These are phyloP conservation scores for Pseudogymnoascus sp. DNA, from an alignment of 2,329 filamentous ascomycete genomes.

Conservation along the genomic window DNA sequence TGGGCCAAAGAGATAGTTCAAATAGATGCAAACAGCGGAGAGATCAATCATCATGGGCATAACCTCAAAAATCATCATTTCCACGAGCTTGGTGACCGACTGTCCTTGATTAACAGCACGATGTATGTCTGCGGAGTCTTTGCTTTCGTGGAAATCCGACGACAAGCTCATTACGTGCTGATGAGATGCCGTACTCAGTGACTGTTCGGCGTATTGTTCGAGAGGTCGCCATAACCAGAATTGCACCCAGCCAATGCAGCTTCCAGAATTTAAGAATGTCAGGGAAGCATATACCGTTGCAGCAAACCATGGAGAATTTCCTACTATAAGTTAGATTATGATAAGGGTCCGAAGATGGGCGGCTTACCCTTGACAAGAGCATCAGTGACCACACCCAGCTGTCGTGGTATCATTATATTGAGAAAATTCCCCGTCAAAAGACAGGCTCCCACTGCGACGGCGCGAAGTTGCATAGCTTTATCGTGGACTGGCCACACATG, in stretches of 20 bases:
- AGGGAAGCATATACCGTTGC: constrained; percentile 44
- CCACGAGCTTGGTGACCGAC: constrained; percentile 51
- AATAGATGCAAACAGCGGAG: constrained; percentile 50
- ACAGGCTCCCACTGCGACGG: constrained; percentile 59
- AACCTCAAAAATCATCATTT: constrained; percentile 52
- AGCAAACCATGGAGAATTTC: constrained; percentile 43
- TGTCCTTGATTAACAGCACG: constrained; percentile 58
- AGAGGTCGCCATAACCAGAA: constrained; percentile 47
- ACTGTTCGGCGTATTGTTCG: constrained; percentile 49
- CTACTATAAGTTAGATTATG: constrained; percentile 15
- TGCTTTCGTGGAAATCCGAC: constrained; percentile 63
- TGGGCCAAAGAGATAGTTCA: constrained; percentile 55
- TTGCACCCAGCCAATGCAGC: constrained; percentile 44
- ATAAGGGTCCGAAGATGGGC: not conserved
- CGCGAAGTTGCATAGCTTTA: constrained; percentile 58
- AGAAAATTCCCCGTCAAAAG: constrained; percentile 64
- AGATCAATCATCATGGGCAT: constrained; percentile 57
- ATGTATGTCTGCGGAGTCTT: constrained; percentile 57
- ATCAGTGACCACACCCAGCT: constrained; percentile 73
- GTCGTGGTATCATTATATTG: constrained; percentile 71
- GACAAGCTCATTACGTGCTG: constrained; percentile 62
- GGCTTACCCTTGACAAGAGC: constrained; percentile 46
- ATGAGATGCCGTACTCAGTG: constrained; percentile 55
- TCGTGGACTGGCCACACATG: constrained; percentile 71
- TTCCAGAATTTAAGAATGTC: constrained; percentile 42